A percentile compares a stretch with the other conserved stretches of the same genome.
These are phyloP conservation scores for Tolypocladium tropicale DNA, from an alignment of 2,329 filamentous ascomycete species.

Conservation along the genomic window DNA sequence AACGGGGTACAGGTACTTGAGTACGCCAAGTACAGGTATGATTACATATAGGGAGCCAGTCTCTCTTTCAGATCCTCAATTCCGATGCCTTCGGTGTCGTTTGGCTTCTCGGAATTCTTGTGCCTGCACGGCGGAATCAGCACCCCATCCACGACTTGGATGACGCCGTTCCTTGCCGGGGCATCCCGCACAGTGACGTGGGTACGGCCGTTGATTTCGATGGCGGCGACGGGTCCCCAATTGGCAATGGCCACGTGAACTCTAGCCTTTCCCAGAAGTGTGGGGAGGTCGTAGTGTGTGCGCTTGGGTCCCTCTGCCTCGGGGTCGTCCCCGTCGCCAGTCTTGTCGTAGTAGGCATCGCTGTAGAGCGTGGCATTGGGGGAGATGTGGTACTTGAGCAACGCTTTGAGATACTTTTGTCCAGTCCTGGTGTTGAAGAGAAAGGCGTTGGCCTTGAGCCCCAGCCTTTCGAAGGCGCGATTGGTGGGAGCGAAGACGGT, in stretches of 20 bases:
- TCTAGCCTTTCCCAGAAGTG: slow-evolving; percentile 54
- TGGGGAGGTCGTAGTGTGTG: slow-evolving; percentile 60
- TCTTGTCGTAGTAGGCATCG: slow-evolving; percentile 60
- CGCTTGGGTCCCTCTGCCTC: slow-evolving; percentile 18
- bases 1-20: no score
- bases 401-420: slow-evolving; percentile 62
- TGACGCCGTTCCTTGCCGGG: slow-evolving; percentile 67
- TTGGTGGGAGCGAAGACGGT: slow-evolving; percentile 80
- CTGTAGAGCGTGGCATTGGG: slow-evolving; percentile 70
- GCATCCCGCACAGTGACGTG: slow-evolving; percentile 59
- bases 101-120: slow-evolving; percentile 3
- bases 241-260: slow-evolving; percentile 62
- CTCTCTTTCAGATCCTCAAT: slow-evolving; percentile 19
- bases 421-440: slow-evolving; percentile 69
- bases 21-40: background rate
- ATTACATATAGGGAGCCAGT: slow-evolving; percentile 15
- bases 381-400: slow-evolving; percentile 72
- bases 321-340: slow-evolving; percentile 11
- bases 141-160: slow-evolving; percentile 65
- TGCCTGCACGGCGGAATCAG: slow-evolving; percentile 62
- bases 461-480: slow-evolving; percentile 67
- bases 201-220: slow-evolving; percentile 67
- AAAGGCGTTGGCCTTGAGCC: slow-evolving; percentile 66
- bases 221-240: slow-evolving; percentile 56
- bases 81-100: slow-evolving; percentile 11